Evolutionary conservation across 169 alveolate species (phyloP).

Genomic region (Plasmodium fragile): DNA sequence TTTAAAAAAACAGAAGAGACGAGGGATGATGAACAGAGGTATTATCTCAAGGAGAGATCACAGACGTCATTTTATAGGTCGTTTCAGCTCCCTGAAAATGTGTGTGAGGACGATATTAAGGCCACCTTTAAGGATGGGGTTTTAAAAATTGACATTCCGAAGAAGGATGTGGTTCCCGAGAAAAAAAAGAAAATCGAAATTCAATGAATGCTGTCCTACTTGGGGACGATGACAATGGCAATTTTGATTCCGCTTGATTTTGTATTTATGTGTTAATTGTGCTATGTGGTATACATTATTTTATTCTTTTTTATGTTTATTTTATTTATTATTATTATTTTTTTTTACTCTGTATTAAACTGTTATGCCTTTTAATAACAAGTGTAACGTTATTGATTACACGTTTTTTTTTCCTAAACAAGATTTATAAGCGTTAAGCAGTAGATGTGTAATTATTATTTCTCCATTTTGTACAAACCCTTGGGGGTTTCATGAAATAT

Average conservation of each 20-base stretch:
- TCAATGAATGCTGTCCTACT: neutral
- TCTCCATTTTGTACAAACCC: neutral
- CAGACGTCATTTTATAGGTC: conserved; percentile 28
- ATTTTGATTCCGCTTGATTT: neutral
- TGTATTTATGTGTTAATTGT: neutral
- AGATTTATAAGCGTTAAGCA: neutral
- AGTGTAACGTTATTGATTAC: neutral
- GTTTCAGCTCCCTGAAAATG: conserved; percentile 49
- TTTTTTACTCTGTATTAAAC: neutral
- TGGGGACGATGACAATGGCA: neutral
- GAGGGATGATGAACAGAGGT: conserved; percentile 40
- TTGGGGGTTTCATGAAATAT: neutral
- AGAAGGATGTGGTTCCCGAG: conserved; percentile 18
- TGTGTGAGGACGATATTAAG: conserved; percentile 26
- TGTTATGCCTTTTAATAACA: neutral
- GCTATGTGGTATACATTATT: neutral
- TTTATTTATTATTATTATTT: neutral
- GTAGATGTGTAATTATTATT: neutral
- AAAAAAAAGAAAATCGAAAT: conserved; percentile 55
- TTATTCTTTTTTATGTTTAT: neutral
- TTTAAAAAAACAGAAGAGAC: conserved; percentile 18
- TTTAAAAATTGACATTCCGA: conserved; percentile 52
- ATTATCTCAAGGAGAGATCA: conserved; percentile 32
- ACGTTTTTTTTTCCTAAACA: neutral
- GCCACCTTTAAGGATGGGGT: conserved; percentile 72